Percentiles rank a stretch among this genome's conserved stretches.
phyloP scores from a whole-genome alignment of 2,329 filamentous ascomycete genomes.

The Hansfordia pulvinata region DNA sequence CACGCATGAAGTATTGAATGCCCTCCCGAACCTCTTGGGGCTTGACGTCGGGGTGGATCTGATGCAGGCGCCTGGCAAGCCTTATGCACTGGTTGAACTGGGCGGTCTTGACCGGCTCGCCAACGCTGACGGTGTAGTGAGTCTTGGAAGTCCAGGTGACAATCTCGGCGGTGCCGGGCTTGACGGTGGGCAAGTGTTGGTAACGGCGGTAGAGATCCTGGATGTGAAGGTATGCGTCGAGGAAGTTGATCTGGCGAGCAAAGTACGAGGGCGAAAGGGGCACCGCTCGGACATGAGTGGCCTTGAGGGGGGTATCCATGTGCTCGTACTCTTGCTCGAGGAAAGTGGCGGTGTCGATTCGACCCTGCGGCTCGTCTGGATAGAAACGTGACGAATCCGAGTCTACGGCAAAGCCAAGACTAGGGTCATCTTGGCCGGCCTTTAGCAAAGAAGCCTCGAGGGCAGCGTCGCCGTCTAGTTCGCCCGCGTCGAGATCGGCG shows the following conservation, averaged over 20 bases:
- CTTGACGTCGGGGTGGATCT: conserved; percentile 67
- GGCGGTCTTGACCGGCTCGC: conserved; percentile 60
- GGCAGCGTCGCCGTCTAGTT: too few relatives aligned
- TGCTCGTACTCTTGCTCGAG: too few relatives aligned
- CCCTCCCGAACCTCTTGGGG: conserved; percentile 54
- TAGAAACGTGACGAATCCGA: too few relatives aligned
- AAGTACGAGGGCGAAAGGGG: conserved; percentile 92
- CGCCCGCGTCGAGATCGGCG: too few relatives aligned
- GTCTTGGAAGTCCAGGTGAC: conserved; percentile 70
- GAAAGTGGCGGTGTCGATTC: too few relatives aligned
- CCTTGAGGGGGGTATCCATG: conserved; percentile 13
- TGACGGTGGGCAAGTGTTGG: conserved; percentile 55
- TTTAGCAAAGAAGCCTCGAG: too few relatives aligned
- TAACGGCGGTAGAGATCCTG: conserved; percentile 60
- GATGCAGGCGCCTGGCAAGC: conserved; percentile 68
- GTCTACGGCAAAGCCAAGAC: too few relatives aligned
- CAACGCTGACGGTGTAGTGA: conserved; percentile 59
- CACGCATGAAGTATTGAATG: conserved; percentile 58
- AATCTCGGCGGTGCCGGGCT: conserved; percentile 51
- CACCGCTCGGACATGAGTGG: conserved; percentile 54
- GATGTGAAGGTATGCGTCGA: conserved; percentile 67
- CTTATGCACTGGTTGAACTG: conserved; percentile 68
- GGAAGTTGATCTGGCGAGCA: conserved; percentile 72
- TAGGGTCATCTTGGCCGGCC: too few relatives aligned
- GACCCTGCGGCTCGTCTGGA: too few relatives aligned